phyloP scores from a whole-genome alignment of 1,284 basidiomycete species.

The Jaminaea rosea region DNA sequence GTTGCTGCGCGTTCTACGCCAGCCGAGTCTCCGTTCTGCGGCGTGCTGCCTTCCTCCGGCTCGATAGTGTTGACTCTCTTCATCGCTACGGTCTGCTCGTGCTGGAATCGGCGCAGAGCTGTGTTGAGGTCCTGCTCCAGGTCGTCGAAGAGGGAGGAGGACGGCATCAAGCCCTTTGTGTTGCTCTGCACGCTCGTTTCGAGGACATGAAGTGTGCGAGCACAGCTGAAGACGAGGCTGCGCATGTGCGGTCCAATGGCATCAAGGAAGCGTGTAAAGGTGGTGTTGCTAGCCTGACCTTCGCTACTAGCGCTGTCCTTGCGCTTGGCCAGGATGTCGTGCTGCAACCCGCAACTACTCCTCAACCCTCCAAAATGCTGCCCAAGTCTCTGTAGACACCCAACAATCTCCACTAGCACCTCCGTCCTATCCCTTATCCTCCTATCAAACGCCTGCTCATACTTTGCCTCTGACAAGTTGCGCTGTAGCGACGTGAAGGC shows the following conservation, averaged over 20 bases:
- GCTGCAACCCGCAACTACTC: conserved; percentile 37
- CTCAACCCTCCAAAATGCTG: conserved; percentile 36
- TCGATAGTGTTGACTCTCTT: conserved; percentile 38
- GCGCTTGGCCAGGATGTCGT: conserved; percentile 21
- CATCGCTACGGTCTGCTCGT: conserved; percentile 36
- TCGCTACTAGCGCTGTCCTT: neutral
- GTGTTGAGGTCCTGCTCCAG: conserved; percentile 21
- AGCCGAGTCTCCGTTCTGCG: conserved; percentile 1
- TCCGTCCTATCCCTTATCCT: conserved; percentile 27
- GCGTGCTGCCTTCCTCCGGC: conserved; percentile 13
- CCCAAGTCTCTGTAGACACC: conserved; percentile 34
- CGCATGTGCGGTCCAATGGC: conserved; percentile 41
- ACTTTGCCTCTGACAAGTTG: conserved; percentile 34
- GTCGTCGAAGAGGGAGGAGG: conserved; percentile 14
- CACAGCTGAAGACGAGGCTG: conserved; percentile 31
- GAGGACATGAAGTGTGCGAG: conserved; percentile 18
- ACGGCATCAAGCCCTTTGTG: no score
- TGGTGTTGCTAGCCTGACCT: conserved; percentile 2
- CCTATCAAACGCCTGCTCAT: conserved; percentile 30
- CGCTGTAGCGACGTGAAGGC: conserved; percentile 40
- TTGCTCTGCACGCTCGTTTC: no score
- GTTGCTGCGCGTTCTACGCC: conserved; percentile 8
- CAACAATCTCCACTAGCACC: conserved; percentile 28
- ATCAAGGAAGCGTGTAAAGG: conserved; percentile 30
- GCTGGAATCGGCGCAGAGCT: conserved; percentile 28